Base-by-base conservation (phyloP, 495 filamentous ascomycete genomes). In the Aspergillus ostianus region DNA sequence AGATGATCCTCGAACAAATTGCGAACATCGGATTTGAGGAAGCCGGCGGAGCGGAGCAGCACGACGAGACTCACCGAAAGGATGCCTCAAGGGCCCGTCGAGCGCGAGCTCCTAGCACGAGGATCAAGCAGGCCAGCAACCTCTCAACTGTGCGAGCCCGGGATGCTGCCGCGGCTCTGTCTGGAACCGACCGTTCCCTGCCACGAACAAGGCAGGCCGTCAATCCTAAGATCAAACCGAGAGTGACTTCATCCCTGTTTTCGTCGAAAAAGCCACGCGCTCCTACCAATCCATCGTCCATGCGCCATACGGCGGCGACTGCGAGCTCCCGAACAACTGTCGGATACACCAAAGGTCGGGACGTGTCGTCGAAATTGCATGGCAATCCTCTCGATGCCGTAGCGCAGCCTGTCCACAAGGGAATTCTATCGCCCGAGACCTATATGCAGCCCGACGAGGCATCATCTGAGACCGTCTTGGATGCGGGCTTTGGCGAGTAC, bases 281-380 rank as follows among this genome's bases (percentile, higher is more conserved):
- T 15, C 69, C 74, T 19, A 80, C 73, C 56, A 81, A 81, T 51
- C 76, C 73, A 3, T 87, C 84, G 10, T 71, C 73, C 13, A 79
- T 85, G 78, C 80, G 83, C 54, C 74, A 84, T 63, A 74, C 84
- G 4, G 85, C 87, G 7, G 88, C 89, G 19, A 80, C 77, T 7
- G 80, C 75, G n/a, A 83, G 80, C 12, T 93, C 92, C 13, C 83
- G 84, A 54, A 89, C 83, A 50, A 96, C 92, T 0, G 73, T 97
- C 27, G 92, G 92, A 7, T 93, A 92, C 68, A 85, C 84, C 53
- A 90, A 88, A 67, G 91, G 92, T 27, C 82, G 91, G 17, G 80
- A 79, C 17, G 81, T 86, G 15, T 87, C 87, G 8, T 74, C 77
- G 10, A 74, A 66, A 5, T 58, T 85, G 62, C 70, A 72, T 47